phyloP scores from a whole-genome alignment of 202 grass and related monocot genomes.

The Carex arenaria region DNA sequence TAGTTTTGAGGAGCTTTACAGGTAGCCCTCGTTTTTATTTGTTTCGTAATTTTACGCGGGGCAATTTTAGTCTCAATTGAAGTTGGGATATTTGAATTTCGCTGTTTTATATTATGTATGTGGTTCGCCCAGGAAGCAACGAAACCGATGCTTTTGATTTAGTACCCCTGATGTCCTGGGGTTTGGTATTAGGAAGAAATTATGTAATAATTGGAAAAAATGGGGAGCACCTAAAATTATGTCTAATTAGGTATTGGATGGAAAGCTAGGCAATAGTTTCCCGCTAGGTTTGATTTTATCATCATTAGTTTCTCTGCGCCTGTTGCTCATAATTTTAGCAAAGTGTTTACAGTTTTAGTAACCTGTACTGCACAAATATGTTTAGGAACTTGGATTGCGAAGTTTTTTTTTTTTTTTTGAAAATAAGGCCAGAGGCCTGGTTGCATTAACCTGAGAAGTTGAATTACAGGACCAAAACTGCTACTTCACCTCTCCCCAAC shows the following conservation, averaged over 20 bases:
- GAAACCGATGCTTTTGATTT: not conserved
- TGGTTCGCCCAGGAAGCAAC: not conserved
- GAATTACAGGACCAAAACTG: no score
- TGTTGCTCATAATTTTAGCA: not conserved
- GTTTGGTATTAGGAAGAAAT: not conserved
- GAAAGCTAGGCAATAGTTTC: not conserved
- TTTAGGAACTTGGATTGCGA: not conserved
- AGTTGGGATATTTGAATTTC: not conserved
- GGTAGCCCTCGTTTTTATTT: slow-evolving; percentile 27
- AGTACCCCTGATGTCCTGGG: not conserved
- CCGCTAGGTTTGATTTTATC: not conserved
- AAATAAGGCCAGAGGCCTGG: no score
- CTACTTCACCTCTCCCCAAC: no score
- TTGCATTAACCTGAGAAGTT: no score
- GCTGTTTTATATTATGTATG: not conserved
- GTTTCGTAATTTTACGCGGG: not conserved
- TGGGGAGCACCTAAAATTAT: not conserved
- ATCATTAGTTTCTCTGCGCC: not conserved
- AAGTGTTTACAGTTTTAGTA: not conserved
- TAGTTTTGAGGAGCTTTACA: slow-evolving; percentile 96
- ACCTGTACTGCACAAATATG: not conserved
- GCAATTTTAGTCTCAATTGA: not conserved
- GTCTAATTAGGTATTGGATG: not conserved
- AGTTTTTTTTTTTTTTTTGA: no score
- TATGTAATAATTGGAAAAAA: not conserved